A percentile compares a stretch with the other conserved stretches of the same genome.
Evolutionary conservation across 2,329 filamentous ascomycete genomes (phyloP).

Genomic region (Huntiella abstrusa): DNA sequence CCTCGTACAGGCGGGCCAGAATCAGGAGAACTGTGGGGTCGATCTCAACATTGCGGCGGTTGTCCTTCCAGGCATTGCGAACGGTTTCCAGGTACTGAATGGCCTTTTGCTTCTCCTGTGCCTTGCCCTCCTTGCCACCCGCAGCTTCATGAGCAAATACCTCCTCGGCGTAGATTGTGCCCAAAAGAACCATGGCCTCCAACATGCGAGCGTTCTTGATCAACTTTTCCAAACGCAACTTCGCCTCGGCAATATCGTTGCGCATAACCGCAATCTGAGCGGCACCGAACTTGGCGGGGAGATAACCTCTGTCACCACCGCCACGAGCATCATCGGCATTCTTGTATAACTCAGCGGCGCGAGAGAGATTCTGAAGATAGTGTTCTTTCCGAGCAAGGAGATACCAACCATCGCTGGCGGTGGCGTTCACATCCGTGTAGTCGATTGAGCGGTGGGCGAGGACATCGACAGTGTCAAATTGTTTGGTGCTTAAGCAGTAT

Average conservation of each 20-base stretch:
- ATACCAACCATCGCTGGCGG: conserved; percentile 97
- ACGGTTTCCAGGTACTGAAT: conserved; percentile 70
- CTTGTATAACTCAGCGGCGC: conserved; percentile 71
- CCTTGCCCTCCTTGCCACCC: conserved; percentile 70
- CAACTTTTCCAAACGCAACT: conserved; percentile 86
- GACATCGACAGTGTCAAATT: conserved; percentile 62
- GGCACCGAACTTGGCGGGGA: conserved; percentile 86
- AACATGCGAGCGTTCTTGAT: conserved; percentile 66
- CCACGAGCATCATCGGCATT: conserved; percentile 83
- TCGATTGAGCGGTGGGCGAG: conserved; percentile 87
- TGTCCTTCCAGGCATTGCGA: conserved; percentile 76
- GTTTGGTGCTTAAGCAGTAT: conserved; percentile 74
- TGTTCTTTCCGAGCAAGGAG: conserved; percentile 82
- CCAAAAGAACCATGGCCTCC: conserved; percentile 82
- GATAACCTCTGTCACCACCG: conserved; percentile 72
- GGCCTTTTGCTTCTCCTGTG: conserved; percentile 68
- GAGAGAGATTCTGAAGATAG: conserved; percentile 53
- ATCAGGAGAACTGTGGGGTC: conserved; percentile 84
- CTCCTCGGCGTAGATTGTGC: conserved; percentile 85
- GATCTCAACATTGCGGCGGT: conserved; percentile 62
- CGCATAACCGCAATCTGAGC: conserved; percentile 76
- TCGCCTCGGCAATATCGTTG: conserved; percentile 76
- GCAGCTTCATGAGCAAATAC: conserved; percentile 61
- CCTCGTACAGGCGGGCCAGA: conserved; percentile 77
- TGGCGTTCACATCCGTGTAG: conserved; percentile 85